These are phyloP conservation scores for Fusarium acutatum DNA, from an alignment of 2,329 filamentous ascomycete genomes.

Conservation along the genomic window DNA sequence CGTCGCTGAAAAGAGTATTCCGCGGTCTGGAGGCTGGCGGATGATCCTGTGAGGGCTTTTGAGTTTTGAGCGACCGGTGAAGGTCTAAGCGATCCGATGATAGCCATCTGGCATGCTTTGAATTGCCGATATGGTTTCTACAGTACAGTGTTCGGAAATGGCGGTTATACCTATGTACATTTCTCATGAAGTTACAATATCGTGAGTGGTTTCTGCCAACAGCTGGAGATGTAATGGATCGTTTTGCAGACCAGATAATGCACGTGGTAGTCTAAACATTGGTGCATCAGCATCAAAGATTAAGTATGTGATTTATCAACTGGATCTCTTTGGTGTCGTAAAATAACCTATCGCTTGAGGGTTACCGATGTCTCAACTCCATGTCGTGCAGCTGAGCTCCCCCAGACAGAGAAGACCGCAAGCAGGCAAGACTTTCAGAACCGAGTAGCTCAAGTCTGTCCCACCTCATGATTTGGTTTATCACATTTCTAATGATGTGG, in stretches of 20 bases:
- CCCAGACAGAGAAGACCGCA: background rate
- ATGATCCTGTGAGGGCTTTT: background rate
- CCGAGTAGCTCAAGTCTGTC: background rate
- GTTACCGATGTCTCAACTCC: background rate
- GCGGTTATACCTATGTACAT: background rate
- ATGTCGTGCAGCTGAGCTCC: background rate
- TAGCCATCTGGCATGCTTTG: background rate
- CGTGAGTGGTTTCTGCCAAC: background rate
- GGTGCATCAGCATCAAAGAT: background rate
- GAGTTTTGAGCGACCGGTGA: slow-evolving; percentile 8
- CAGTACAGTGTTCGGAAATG: background rate
- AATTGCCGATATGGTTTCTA: background rate
- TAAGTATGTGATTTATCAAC: slow-evolving; percentile 7
- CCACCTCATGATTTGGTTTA: background rate
- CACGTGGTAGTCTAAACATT: background rate
- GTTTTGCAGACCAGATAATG: background rate
- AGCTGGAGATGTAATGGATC: background rate
- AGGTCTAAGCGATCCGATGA: background rate
- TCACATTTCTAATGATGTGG: background rate
- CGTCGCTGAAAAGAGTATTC: slow-evolving; percentile 15
- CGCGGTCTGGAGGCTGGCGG: background rate
- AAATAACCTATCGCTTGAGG: background rate
- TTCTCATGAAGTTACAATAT: background rate
- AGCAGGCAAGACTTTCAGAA: background rate
- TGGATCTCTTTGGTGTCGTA: background rate